phyloP scores from a whole-genome alignment of 139 green algal species.

The Chlamydomonas eustigma region DNA sequence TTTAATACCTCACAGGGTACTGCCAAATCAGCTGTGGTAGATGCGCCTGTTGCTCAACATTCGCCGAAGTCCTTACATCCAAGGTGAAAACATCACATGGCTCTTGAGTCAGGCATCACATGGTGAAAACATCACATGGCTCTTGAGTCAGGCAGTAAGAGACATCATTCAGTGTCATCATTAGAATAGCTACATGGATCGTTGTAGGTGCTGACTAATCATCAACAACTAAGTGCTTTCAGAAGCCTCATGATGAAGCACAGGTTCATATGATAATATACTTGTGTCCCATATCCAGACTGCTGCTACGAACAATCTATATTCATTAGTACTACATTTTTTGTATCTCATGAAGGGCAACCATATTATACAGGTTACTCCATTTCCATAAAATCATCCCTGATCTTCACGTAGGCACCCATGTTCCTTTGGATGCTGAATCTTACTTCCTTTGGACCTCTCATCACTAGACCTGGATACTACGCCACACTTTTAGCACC shows the following conservation, averaged over 20 bases:
- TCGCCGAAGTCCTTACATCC: not conserved
- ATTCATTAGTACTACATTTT: no score
- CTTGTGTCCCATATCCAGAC: not conserved
- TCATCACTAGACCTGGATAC: not conserved
- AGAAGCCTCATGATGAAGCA: no score
- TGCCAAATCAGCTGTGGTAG: not conserved
- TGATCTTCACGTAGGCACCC: not conserved
- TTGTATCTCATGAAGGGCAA: no score
- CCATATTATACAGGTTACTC: no score
- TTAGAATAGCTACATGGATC: not conserved
- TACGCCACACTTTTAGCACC: not conserved
- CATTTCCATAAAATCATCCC: not conserved
- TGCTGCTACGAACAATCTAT: no score
- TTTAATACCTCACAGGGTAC: not conserved
- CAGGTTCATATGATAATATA: not conserved
- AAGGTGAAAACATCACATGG: not conserved
- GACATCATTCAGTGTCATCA: not conserved
- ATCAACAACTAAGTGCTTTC: no score
- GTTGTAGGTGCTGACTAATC: no score
- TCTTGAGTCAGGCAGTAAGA: not conserved
- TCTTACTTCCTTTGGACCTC: not conserved
- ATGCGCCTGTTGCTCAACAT: not conserved
- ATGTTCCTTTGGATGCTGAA: not conserved
- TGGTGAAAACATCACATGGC: not conserved
- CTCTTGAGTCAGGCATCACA: not conserved